Conservation (phyloP, 225 moss, liverwort and hornwort species). For the Marchantia paleacea region DNA sequence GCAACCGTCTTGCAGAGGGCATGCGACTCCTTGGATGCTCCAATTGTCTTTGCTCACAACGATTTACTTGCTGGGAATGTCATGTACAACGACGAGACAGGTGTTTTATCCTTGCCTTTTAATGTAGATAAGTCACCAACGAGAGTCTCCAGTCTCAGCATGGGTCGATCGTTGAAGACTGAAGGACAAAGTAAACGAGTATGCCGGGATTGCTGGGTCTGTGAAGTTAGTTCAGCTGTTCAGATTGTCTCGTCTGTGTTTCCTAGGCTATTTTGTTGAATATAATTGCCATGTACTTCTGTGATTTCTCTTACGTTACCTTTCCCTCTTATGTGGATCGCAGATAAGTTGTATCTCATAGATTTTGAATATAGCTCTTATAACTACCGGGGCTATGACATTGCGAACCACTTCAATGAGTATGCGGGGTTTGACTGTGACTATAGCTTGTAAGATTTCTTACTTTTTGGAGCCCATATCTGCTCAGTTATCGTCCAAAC, state of each 20-base stretch:
- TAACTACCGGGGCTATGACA: constrained; percentile 82
- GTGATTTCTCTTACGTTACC: not conserved
- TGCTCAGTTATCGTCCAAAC: not conserved
- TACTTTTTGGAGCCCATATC: not conserved
- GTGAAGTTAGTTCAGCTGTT: not conserved
- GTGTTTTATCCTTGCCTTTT: constrained; percentile 30
- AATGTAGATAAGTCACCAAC: too few relatives aligned
- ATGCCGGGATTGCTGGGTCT: not conserved
- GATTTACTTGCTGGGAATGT: constrained; percentile 96
- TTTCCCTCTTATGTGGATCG: constrained; percentile 15
- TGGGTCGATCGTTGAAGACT: not conserved
- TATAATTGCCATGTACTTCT: not conserved
- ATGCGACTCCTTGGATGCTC: constrained; percentile 54
- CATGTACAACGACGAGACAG: constrained; percentile 77
- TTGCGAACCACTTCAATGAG: constrained; percentile 92
- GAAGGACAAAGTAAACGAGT: not conserved
- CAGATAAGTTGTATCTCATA: constrained; percentile 63
- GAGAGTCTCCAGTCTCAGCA: too few relatives aligned
- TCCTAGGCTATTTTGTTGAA: not conserved
- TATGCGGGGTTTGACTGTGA: constrained; percentile 94
- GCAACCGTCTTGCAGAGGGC: constrained; percentile 40
- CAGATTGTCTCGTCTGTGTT: too few relatives aligned
- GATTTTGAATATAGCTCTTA: constrained; percentile 88
- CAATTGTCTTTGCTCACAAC: constrained; percentile 80
- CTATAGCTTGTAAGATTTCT: constrained; percentile 68